Evolutionary conservation across 371 early-diverging fungal species (phyloP).

Genomic region (Encephalitozoon cuniculi): DNA sequence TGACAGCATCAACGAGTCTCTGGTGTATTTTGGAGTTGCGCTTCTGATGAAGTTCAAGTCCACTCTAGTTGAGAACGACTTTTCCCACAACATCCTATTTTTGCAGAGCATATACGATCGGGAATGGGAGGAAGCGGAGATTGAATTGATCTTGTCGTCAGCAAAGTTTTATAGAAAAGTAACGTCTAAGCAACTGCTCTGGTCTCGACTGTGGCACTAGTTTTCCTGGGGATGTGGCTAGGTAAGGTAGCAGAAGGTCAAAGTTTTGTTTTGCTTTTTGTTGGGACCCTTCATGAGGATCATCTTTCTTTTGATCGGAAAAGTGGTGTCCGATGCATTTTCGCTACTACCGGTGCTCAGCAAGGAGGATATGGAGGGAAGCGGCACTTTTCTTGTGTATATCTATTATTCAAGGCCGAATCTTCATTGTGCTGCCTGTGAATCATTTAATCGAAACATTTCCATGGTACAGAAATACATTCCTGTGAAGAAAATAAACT

Average conservation of each 20-base stretch:
- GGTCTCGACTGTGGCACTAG: not conserved
- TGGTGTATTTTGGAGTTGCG: slow-evolving; percentile 87
- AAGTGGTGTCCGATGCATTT: not conserved
- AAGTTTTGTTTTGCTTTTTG: not conserved
- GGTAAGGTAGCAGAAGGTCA: not conserved
- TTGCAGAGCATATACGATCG: slow-evolving; percentile 77
- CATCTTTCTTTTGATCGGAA: not conserved
- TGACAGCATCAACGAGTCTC: slow-evolving; percentile 81
- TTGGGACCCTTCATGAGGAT: not conserved
- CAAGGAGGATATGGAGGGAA: not conserved
- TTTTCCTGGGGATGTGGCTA: too few relatives aligned
- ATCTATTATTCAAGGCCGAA: slow-evolving; percentile 38
- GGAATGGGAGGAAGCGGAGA: slow-evolving; percentile 75
- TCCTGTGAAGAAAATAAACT: slow-evolving; percentile 42
- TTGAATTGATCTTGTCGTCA: slow-evolving; percentile 63
- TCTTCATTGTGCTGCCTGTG: slow-evolving; percentile 39
- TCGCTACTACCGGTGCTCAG: not conserved
- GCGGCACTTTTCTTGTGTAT: slow-evolving; percentile 42
- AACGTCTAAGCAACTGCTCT: not conserved
- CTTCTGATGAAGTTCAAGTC: slow-evolving; percentile 82
- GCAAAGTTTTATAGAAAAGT: slow-evolving; percentile 23
- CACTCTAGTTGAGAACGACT: slow-evolving; percentile 72
- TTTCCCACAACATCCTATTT: slow-evolving; percentile 81
- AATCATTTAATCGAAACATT: slow-evolving; percentile 28
- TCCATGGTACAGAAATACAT: slow-evolving; percentile 9